Base-by-base conservation (phyloP, 768 basidiomycete species). In the Austroboletus festivus region DNA sequence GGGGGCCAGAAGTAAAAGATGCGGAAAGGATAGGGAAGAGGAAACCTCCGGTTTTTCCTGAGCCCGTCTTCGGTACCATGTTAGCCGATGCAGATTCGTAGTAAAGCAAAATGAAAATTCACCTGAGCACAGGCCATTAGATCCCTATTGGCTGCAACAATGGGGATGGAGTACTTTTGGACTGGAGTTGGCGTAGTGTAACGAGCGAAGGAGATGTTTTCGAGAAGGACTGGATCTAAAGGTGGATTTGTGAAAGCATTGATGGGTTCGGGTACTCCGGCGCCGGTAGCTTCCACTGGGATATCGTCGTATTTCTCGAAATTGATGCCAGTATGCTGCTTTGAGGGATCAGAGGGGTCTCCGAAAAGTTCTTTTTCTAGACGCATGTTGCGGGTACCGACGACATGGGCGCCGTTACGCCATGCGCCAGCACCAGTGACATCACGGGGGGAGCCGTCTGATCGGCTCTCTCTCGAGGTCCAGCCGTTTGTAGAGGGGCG, bases 261-360 rank as follows among this genome's bases (percentile, higher is more conserved):
- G 61, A 97, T 82, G 38, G 96, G 93, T 35, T 98, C 95, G 52
- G 96, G 96, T n/a, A 98, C 95, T 59, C 87, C 89, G 51, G 85
- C 84, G 58, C 96, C 96, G 42, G 95, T 98, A 30, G 94, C 95
- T 73, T 98, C 96, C 58, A 99, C 94, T 54, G 96, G 96, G 64
- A 99, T 99, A 68, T 98, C 95, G 70, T 96, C 96, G 62, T 98
- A 99, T 72, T 96, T 96, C 75, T 99, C 96, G 65, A 99, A 99
- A 75, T 99, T 99, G 74, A 99, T 97, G 54, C 96, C 96, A 38
- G 94, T 95, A 65, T 92, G 85, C 68, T 96, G 88, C 65, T 89
- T 90, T 50, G 82, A 83, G 20, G 86, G 81, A 68, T 97, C 95
- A 39, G 80, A 74, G 34, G 79, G 77, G 54, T 95, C 93, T 46